Percentiles rank a stretch among this genome's conserved stretches.
These are phyloP conservation scores for Kuraishia capsulata DNA, from an alignment of 805 yeast species.

Conservation along the genomic window DNA sequence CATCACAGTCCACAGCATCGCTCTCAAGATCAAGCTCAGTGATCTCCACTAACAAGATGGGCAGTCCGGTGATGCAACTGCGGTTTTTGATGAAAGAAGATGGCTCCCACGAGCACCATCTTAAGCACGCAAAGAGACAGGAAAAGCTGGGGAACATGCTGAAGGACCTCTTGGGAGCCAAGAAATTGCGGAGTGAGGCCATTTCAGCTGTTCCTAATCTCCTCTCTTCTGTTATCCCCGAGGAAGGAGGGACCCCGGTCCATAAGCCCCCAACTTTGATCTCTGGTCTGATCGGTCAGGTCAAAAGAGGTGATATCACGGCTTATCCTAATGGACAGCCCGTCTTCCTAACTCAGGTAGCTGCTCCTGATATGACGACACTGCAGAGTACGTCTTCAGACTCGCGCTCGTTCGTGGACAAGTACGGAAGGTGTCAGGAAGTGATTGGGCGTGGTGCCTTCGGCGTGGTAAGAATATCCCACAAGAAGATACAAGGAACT, in stretches of 20 bases:
- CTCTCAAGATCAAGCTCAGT: constrained; percentile 4
- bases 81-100: constrained; percentile 52
- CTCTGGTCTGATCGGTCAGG: constrained; percentile 57
- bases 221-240: constrained; percentile 23
- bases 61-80: constrained; percentile 15
- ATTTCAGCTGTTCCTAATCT: constrained; percentile 67
- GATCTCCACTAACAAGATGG: not conserved
- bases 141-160: constrained; percentile 70
- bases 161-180: constrained; percentile 68
- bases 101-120: constrained; percentile 74
- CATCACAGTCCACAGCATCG: constrained; percentile 11
- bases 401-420: constrained; percentile 62
- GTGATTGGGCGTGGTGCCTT: constrained; percentile 90
- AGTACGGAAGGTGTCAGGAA: constrained; percentile 93
- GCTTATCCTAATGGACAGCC: constrained; percentile 16
- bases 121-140: constrained; percentile 68
- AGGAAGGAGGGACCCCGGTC: constrained; percentile 4
- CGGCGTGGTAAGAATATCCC: constrained; percentile 88
- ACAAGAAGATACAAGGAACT: constrained; percentile 39
- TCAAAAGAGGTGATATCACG: constrained; percentile 25
- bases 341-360: constrained; percentile 7
- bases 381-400: constrained; percentile 12
- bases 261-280: constrained; percentile 59
- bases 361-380: not conserved
- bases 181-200: constrained; percentile 61